These are phyloP conservation scores for Myxozyma mucilagina DNA, from an alignment of 805 yeast species.

Conservation along the genomic window DNA sequence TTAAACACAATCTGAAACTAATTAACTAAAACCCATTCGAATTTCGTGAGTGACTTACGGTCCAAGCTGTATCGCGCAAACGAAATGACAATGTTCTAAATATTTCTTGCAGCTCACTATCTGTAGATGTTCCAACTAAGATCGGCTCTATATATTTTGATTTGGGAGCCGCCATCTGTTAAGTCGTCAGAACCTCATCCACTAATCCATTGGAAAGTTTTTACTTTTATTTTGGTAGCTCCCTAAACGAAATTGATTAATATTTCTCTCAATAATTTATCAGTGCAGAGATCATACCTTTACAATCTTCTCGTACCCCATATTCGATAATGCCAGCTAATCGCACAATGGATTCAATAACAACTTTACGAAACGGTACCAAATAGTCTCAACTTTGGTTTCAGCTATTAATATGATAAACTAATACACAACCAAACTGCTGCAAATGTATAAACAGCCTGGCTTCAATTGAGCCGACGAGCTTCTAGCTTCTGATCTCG, in stretches of 20 bases:
- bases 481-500: background rate
- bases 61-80: slow-evolving; percentile 82
- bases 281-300: slow-evolving; percentile 46
- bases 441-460: background rate
- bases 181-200: too few relatives aligned
- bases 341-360: background rate
- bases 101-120: slow-evolving; percentile 66
- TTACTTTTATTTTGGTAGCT: slow-evolving; percentile 63
- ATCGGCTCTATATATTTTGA: slow-evolving; percentile 95
- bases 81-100: slow-evolving; percentile 64
- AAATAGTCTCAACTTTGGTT: background rate
- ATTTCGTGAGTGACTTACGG: slow-evolving; percentile 39
- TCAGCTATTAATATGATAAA: background rate
- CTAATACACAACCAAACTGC: background rate
- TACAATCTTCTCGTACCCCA: slow-evolving; percentile 58
- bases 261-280: background rate
- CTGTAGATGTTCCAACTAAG: slow-evolving; percentile 60
- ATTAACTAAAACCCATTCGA: background rate
- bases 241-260: slow-evolving; percentile 43
- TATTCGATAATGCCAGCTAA: background rate
- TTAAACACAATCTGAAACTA: slow-evolving; percentile 66
- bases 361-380: background rate
- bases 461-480: background rate
- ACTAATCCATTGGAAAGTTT: slow-evolving; percentile 7
- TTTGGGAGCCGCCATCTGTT: slow-evolving; percentile 90